Percentiles rank a stretch among this genome's conserved stretches.
These are phyloP conservation scores for Taiozyma sp. DNA, from an alignment of 1,139 yeast species.

Conservation along the genomic window DNA sequence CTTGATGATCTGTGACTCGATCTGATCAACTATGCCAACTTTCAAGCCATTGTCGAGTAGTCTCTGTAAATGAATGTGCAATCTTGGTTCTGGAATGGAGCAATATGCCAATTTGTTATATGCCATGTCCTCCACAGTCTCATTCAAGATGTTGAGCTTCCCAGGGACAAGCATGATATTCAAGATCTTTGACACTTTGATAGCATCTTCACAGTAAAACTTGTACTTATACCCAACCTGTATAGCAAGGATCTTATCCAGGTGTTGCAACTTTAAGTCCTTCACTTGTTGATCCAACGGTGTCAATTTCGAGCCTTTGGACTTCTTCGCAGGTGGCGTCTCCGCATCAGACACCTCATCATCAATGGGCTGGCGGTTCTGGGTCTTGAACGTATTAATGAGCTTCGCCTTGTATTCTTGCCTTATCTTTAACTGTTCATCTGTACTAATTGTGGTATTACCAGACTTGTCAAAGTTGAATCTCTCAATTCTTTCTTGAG, in stretches of 20 bases:
- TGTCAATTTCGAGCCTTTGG: conserved; percentile 37
- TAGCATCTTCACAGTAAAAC: conserved; percentile 83
- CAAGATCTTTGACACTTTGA: conserved; percentile 55
- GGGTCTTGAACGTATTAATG: not conserved
- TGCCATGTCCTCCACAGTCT: conserved; percentile 35
- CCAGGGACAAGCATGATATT: conserved; percentile 75
- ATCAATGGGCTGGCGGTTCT: not conserved
- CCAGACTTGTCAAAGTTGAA: not conserved
- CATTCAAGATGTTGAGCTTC: conserved; percentile 42
- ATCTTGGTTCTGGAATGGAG: conserved; percentile 73
- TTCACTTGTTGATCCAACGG: conserved; percentile 79
- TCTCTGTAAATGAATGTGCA: conserved; percentile 71
- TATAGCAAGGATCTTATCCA: conserved; percentile 68
- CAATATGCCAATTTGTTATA: conserved; percentile 73
- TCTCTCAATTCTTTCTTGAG: not conserved
- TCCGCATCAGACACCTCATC: not conserved
- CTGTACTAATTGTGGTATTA: not conserved
- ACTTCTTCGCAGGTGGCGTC: conserved; percentile 7
- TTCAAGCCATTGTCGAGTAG: conserved; percentile 59
- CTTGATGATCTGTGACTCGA: conserved; percentile 76
- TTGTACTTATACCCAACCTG: conserved; percentile 92
- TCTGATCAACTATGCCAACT: conserved; percentile 85
- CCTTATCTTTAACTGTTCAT: conserved; percentile 1
- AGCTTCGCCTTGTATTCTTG: conserved; percentile 5
- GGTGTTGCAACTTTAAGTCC: conserved; percentile 52